These are phyloP conservation scores for Ligustrum vulgare DNA, from an alignment of 257 asterid genomes.

Conservation along the genomic window DNA sequence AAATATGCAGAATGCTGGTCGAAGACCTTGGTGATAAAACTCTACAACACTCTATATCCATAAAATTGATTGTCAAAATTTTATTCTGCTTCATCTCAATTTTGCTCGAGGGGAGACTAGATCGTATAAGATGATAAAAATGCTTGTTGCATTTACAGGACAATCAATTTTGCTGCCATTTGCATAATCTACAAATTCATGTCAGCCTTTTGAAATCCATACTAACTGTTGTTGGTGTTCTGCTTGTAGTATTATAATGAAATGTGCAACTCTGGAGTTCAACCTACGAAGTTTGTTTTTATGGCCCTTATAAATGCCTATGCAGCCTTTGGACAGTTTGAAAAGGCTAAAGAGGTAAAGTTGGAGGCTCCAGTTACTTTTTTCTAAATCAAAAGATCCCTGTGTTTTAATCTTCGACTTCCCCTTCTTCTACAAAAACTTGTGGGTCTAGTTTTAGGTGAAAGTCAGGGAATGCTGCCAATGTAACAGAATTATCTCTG, in stretches of 20 bases:
- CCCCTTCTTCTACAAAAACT: not conserved
- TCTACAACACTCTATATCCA: slow-evolving; percentile 1
- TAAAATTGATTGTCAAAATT: not conserved
- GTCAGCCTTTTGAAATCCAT: slow-evolving; percentile 4
- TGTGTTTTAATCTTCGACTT: slow-evolving; percentile 5
- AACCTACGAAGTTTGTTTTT: slow-evolving; percentile 59
- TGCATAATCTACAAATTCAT: slow-evolving; percentile 16
- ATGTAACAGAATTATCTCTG: slow-evolving; percentile 3
- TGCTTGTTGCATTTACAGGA: not conserved
- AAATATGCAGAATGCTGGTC: not conserved
- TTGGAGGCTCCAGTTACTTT: slow-evolving; percentile 16
- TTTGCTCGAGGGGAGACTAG: slow-evolving; percentile 14
- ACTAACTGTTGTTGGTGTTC: slow-evolving; percentile 38
- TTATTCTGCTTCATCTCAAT: slow-evolving; percentile 9
- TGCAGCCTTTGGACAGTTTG: slow-evolving; percentile 73
- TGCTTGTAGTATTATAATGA: slow-evolving; percentile 56
- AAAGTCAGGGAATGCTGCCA: not conserved
- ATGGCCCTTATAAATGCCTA: slow-evolving; percentile 86
- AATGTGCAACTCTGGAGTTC: slow-evolving; percentile 50
- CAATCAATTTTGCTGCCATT: slow-evolving; percentile 16
- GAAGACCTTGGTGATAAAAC: slow-evolving; percentile 7
- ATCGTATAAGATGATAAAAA: not conserved
- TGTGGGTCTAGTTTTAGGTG: not conserved
- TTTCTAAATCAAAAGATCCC: slow-evolving; percentile 8
- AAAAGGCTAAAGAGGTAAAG: slow-evolving; percentile 74